Evolutionary conservation across 2,329 filamentous ascomycete species (phyloP).

Genomic region (Aspergillus sp.): DNA sequence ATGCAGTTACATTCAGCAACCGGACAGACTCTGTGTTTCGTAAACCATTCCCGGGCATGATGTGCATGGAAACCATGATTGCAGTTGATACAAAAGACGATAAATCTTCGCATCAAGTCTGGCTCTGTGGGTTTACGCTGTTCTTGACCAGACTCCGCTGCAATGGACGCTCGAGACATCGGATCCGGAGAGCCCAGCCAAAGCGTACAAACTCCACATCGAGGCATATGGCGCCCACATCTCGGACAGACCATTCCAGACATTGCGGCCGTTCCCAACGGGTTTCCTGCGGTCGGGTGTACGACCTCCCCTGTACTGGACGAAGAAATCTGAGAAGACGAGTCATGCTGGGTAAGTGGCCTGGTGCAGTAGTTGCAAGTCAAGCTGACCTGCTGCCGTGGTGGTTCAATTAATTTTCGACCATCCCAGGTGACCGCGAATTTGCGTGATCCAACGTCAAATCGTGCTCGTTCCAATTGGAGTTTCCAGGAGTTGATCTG

Average conservation of each 20-base stretch:
- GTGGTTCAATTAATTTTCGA: slow-evolving; percentile 43
- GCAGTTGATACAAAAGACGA: slow-evolving; percentile 59
- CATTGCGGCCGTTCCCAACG: slow-evolving; percentile 29
- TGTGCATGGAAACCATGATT: slow-evolving; percentile 61
- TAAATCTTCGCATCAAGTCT: slow-evolving; percentile 50
- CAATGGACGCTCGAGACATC: slow-evolving; percentile 34
- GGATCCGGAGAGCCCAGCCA: slow-evolving; percentile 59
- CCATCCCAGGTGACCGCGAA: slow-evolving; percentile 49
- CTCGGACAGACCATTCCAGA: slow-evolving; percentile 55
- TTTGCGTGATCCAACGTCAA: slow-evolving; percentile 54
- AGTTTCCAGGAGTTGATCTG: slow-evolving; percentile 60
- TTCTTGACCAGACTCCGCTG: slow-evolving; percentile 26
- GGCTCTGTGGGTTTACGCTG: slow-evolving; percentile 22
- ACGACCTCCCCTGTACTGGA: slow-evolving; percentile 25
- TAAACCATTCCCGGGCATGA: slow-evolving; percentile 60
- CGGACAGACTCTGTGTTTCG: slow-evolving; percentile 33
- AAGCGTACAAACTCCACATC: slow-evolving; percentile 58
- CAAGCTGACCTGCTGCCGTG: slow-evolving; percentile 52
- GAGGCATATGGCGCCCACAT: slow-evolving; percentile 59
- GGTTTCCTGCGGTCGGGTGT: slow-evolving; percentile 31
- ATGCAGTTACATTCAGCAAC: slow-evolving; percentile 38
- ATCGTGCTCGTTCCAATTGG: slow-evolving; percentile 55
- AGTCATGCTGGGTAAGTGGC: slow-evolving; percentile 47
- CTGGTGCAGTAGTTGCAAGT: slow-evolving; percentile 58
- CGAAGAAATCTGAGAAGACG: slow-evolving; percentile 24